phyloP scores from a whole-genome alignment of 768 basidiomycete species.

The Hericium erinaceus region DNA sequence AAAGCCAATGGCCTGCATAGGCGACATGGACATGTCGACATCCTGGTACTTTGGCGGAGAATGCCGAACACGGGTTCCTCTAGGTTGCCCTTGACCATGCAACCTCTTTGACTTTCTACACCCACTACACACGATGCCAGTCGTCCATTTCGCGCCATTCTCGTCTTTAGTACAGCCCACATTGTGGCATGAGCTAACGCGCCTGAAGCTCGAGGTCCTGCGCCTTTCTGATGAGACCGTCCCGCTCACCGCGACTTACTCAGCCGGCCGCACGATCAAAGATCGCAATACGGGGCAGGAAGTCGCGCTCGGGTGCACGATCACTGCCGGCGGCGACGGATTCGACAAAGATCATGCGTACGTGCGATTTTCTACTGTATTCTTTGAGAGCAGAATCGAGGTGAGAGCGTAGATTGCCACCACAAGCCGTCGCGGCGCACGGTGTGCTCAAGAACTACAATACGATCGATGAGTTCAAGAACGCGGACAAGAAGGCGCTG shows the following conservation, averaged over 20 bases:
- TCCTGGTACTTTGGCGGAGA: no score
- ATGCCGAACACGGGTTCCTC: no score
- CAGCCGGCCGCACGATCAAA: conserved; percentile 57
- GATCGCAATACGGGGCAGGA: conserved; percentile 73
- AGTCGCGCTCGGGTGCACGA: conserved; percentile 60
- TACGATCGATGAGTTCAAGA: conserved; percentile 93
- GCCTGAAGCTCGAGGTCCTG: conserved; percentile 85
- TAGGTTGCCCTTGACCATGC: no score
- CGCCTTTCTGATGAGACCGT: conserved; percentile 69
- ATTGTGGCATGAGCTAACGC: conserved; percentile 88
- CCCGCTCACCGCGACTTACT: conserved; percentile 56
- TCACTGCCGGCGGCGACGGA: conserved; percentile 56
- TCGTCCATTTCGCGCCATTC: conserved; percentile 87
- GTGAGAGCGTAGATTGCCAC: conserved; percentile 27
- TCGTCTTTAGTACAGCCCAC: conserved; percentile 80
- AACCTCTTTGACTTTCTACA: neutral
- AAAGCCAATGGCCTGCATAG: no score
- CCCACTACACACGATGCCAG: conserved; percentile 27
- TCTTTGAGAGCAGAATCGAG: no score
- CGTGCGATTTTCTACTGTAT: conserved; percentile 15
- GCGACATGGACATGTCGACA: no score
- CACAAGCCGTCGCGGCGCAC: conserved; percentile 39
- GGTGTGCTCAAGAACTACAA: conserved; percentile 92
- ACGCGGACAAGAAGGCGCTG: conserved; percentile 78
- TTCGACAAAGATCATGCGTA: conserved; percentile 41